phyloP scores from a whole-genome alignment of 2,329 filamentous ascomycete genomes.

The Sarocladiaceae sp. region DNA sequence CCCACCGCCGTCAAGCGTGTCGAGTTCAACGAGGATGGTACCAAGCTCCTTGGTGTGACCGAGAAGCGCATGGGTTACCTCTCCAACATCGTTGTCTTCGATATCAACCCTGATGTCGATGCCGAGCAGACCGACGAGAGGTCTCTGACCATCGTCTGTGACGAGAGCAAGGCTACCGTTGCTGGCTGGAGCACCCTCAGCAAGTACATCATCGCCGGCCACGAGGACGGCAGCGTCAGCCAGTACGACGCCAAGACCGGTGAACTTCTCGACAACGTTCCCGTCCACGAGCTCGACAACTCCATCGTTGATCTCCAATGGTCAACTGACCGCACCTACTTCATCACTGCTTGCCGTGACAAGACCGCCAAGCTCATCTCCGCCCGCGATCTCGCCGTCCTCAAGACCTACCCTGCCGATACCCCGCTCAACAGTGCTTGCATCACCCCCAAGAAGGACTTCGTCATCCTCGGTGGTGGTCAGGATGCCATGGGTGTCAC shows the following conservation, averaged over 20 bases:
- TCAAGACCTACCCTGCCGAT: constrained; percentile 90
- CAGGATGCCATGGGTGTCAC: constrained; percentile 99
- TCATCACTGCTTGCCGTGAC: constrained; percentile 97
- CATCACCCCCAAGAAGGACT: constrained; percentile 95
- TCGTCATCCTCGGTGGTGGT: constrained; percentile 94
- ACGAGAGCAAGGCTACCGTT: constrained; percentile 95
- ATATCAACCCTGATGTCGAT: constrained; percentile 79
- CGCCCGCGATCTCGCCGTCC: constrained; percentile 77
- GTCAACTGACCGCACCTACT: constrained; percentile 90
- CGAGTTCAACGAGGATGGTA: constrained; percentile 94
- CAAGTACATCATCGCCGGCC: constrained; percentile 95
- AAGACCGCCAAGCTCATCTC: constrained; percentile 94
- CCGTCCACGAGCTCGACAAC: constrained; percentile 79
- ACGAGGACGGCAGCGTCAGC: constrained; percentile 92
- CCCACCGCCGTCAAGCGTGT: constrained; percentile 95
- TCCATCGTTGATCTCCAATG: constrained; percentile 93
- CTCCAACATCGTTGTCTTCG: constrained; percentile 88
- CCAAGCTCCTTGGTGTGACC: constrained; percentile 85
- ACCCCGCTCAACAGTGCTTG: constrained; percentile 94
- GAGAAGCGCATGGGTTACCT: constrained; percentile 98
- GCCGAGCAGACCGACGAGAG: constrained; percentile 83
- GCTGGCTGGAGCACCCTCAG: constrained; percentile 92
- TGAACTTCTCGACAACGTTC: constrained; percentile 74
- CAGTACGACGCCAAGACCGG: constrained; percentile 91
- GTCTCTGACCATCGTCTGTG: constrained; percentile 81